Evolutionary conservation across 1,139 yeast genomes (phyloP), one percentile per base, ranked within the genome.

Genomic region (Scheffersomyces illinoinensis): DNA sequence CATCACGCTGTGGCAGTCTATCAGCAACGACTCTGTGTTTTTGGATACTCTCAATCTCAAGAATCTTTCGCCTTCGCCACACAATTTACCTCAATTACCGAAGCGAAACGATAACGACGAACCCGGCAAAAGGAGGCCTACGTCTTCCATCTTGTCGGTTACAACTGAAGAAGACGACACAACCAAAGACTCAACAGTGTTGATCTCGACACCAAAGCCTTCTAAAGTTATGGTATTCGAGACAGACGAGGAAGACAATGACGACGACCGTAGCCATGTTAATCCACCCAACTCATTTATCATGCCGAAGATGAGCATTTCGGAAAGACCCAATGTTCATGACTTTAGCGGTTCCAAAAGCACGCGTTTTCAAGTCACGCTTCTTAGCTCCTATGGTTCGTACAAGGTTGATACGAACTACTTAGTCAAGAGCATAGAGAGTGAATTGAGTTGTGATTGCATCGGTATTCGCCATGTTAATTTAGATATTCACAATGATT

Each of bases 161-260:
- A 65, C 72, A 18, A 64, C 76, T 6, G 78, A 74, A 56, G 73
- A 71, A 33, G 67, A 64, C 47, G 60, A 59, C 23, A 47, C 43
- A 10, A 47, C 50, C 47, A 64, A 62, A 50, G 72, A 68, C 46
- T 61, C 67, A 10, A 59, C 65, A 54, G 67, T 65, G 21, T 54
- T 66, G n/a, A 65, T 64, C 4, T 62, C 66, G 3, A 60, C 63
- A 20, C 64, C 58, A 50, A 61, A 54, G 47, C 54, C 59, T 10
- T 57, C 63, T 26, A 60, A 64, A 26, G 76, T 76, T 4, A 75
- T 78, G 79, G 78, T 78, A 17, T 77, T 78, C 64, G 83, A 79
- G 57, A 77, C 81, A 0, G 83, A 78, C 58, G 82, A 77, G 60
- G 83, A 78, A 60, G 79, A 73, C 54, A 73, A 65, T 24, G 70